Percentiles rank a stretch among this genome's conserved stretches.
phyloP scores from a whole-genome alignment of 345 rosid genomes.

The Durio zibethinus region DNA sequence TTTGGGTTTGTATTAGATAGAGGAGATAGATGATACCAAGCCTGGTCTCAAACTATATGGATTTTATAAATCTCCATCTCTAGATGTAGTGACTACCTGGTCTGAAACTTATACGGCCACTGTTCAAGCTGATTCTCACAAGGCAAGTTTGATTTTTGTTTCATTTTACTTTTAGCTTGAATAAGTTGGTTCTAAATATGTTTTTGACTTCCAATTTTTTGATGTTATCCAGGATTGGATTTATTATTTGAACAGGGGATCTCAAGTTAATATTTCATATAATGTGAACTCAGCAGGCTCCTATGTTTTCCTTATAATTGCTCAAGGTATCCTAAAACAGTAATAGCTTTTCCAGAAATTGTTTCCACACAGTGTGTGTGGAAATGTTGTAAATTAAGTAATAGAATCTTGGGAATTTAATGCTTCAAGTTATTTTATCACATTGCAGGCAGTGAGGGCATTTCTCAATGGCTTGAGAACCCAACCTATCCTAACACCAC shows the following conservation, averaged over 20 bases:
- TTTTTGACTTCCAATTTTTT: not conserved
- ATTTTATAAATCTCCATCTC: constrained; percentile 62
- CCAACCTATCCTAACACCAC: constrained; percentile 84
- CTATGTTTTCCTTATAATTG: constrained; percentile 67
- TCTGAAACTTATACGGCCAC: constrained; percentile 40
- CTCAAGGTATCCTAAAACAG: constrained; percentile 57
- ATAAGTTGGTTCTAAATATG: not conserved
- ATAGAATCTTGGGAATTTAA: not conserved
- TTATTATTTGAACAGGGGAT: constrained; percentile 69
- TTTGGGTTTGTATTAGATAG: constrained; percentile 47
- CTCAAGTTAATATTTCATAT: constrained; percentile 70
- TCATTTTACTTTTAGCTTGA: not conserved
- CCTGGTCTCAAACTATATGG: constrained; percentile 57
- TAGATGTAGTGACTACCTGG: constrained; percentile 62
- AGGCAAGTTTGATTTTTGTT: constrained; percentile 44
- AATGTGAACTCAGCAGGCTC: constrained; percentile 50
- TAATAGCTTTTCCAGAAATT: not conserved
- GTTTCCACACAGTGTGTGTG: not conserved
- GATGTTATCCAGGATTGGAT: constrained; percentile 60
- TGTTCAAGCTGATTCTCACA: constrained; percentile 65
- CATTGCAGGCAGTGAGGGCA: constrained; percentile 74
- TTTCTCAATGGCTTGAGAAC: constrained; percentile 76
- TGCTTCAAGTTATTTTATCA: not conserved
- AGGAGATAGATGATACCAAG: constrained; percentile 48
- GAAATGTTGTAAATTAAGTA: not conserved